Evolutionary conservation across 2,329 filamentous ascomycete species (phyloP).

Genomic region (Trichoderma sp.): DNA sequence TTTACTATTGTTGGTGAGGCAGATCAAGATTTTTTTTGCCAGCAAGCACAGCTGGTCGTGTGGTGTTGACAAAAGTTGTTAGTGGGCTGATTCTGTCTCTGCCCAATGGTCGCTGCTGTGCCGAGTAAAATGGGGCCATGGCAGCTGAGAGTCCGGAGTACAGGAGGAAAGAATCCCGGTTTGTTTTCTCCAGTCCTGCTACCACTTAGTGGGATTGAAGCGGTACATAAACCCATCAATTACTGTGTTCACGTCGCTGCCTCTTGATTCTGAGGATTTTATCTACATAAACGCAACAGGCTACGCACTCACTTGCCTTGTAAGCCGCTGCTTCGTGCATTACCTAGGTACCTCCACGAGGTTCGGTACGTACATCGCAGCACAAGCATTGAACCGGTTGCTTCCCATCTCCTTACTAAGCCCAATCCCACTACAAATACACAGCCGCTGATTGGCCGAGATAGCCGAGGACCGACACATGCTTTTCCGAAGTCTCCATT

Average conservation of each 20-base stretch:
- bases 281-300: neutral
- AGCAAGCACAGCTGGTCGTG: neutral
- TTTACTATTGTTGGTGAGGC: neutral
- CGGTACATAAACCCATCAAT: neutral
- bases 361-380: neutral
- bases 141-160: neutral
- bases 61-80: slow-evolving; percentile 4
- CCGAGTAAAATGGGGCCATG: slow-evolving; percentile 5
- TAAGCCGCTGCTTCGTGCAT: neutral
- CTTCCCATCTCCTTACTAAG: neutral
- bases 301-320: neutral
- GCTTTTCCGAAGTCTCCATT: slow-evolving; percentile 16
- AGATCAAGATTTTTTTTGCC: neutral
- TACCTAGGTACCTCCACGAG: too few species aligned
- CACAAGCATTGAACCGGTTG: neutral
- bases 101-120: neutral
- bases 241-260: neutral
- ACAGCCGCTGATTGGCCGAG: slow-evolving; percentile 16
- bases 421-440: slow-evolving; percentile 17
- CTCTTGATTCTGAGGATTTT: neutral
- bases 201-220: too few species aligned
- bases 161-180: neutral
- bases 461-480: slow-evolving; percentile 21
- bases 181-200: neutral
- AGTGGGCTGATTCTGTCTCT: neutral